A percentile compares a stretch with the other conserved stretches of the same genome.
phyloP scores from a whole-genome alignment of 2,329 filamentous ascomycete species.

The Penicillium sp. region DNA sequence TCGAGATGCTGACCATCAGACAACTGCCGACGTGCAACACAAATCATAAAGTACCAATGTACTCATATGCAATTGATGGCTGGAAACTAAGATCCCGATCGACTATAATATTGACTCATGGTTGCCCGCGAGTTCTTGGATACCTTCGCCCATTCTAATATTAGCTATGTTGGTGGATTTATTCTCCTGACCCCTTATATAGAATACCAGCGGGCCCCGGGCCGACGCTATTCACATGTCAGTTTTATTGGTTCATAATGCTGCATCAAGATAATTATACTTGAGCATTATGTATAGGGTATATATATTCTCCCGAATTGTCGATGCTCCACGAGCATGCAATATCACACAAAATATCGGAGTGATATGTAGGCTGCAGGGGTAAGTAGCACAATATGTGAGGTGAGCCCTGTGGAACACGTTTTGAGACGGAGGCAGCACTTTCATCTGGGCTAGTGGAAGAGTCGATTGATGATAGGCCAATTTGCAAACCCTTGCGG shows the following conservation, averaged over 20 bases:
- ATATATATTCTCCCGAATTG: background rate
- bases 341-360: background rate
- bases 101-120: too few species aligned
- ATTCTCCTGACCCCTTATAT: background rate
- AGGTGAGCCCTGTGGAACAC: background rate
- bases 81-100: background rate
- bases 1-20: background rate
- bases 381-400: background rate
- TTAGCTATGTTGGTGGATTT: background rate
- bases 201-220: background rate
- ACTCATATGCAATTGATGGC: background rate
- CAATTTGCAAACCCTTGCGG: conserved; percentile 1
- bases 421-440: background rate
- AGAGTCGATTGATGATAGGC: background rate
- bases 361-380: background rate
- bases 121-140: background rate
- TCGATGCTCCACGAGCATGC: background rate
- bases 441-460: background rate
- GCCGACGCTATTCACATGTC: background rate
- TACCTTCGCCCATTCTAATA: background rate
- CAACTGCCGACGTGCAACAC: background rate
- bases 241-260: background rate
- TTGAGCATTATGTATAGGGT: background rate
- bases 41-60: background rate
- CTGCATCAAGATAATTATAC: background rate